Base-by-base conservation (phyloP, 192 early-diverging fungal species). In the Coemansia umbellata region DNA sequence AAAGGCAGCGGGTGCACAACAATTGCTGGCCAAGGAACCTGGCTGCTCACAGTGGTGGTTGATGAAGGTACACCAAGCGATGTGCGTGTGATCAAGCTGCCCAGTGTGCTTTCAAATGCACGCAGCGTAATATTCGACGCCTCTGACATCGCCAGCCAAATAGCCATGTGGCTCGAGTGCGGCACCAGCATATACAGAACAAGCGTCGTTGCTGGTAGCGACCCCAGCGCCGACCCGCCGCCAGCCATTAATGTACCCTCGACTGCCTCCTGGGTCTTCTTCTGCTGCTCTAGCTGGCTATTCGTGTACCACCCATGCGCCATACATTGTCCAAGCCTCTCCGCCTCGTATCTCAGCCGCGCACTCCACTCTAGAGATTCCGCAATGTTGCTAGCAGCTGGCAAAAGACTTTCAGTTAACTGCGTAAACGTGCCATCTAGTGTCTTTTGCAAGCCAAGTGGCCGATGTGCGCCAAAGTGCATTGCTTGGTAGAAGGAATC, bases 401-500 rank as follows among this genome's bases (percentile, higher is more conserved):
- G 28, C 0, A 22, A 15, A 17, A 28, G 15, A 24, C 43, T 33
- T 18, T 60, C 65, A 1, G 58, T 50, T 5, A 57, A 40, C 48
- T 60, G 58, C 23, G 66, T 60, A 36, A 68, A 61, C 7, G 43
- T 47, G 2, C 68, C 57, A n/a, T 58, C 60, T n/a, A 63, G 61
- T 22, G 37, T 53, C 28, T 27, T 27, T 18, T 47, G 18, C 50
- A 58, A 19, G n/a, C 37, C 54, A 37, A 75, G 57, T 24, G 72
- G 60, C 0, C 53, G 55, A 35, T 75, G 72, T 14, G 60, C 56
- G 21, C 72, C 72, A 13, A 75, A 41, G 47, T 75, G 72, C 41
- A 53, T 37, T 13, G 65, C 53, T 40, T 75, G 72, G 60, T 75
- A 75, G 0, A 65, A 56, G 15, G 72, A 68, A 35, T 65, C 72